phyloP scores from a whole-genome alignment of 805 yeast species.

The Teunomyces barrocoloradensis region DNA sequence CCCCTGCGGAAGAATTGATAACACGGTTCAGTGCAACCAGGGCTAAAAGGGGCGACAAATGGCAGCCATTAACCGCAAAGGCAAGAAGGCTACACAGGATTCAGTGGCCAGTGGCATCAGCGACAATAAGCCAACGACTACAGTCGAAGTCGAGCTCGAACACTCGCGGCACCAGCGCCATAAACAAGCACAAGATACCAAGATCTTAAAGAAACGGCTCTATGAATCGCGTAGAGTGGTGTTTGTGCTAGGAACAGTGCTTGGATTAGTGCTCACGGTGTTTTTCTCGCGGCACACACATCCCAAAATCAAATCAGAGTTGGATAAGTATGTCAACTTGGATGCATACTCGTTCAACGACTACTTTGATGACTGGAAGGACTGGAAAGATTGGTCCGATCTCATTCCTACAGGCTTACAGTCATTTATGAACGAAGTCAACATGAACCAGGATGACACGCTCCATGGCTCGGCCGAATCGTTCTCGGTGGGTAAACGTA shows the following conservation, averaged over 20 bases:
- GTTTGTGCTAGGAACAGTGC: slow-evolving; percentile 66
- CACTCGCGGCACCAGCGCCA: slow-evolving; percentile 2
- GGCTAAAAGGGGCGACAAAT: not conserved
- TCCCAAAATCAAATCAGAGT: slow-evolving; percentile 41
- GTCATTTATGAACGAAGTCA: slow-evolving; percentile 57
- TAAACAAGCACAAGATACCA: slow-evolving; percentile 5
- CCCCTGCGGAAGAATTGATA: not conserved
- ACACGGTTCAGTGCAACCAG: not conserved
- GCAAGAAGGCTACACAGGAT: not conserved
- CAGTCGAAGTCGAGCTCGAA: not conserved
- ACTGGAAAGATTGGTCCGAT: slow-evolving; percentile 59
- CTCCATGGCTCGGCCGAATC: slow-evolving; percentile 67
- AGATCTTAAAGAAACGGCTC: slow-evolving; percentile 19
- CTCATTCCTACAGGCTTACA: slow-evolving; percentile 66
- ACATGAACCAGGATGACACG: slow-evolving; percentile 24
- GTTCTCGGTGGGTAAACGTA: slow-evolving; percentile 78
- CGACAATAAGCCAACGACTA: not conserved
- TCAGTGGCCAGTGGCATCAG: not conserved
- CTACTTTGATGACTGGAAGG: slow-evolving; percentile 43
- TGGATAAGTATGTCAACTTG: slow-evolving; percentile 49
- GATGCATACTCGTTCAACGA: slow-evolving; percentile 50
- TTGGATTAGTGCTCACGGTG: slow-evolving; percentile 66
- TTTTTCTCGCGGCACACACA: slow-evolving; percentile 48
- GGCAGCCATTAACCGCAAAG: not conserved
- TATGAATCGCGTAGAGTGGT: slow-evolving; percentile 56